Percentiles rank a stretch among this genome's conserved stretches.
Conservation (phyloP, 305 asterid genomes). For the Stenogyne calaminthoides region DNA sequence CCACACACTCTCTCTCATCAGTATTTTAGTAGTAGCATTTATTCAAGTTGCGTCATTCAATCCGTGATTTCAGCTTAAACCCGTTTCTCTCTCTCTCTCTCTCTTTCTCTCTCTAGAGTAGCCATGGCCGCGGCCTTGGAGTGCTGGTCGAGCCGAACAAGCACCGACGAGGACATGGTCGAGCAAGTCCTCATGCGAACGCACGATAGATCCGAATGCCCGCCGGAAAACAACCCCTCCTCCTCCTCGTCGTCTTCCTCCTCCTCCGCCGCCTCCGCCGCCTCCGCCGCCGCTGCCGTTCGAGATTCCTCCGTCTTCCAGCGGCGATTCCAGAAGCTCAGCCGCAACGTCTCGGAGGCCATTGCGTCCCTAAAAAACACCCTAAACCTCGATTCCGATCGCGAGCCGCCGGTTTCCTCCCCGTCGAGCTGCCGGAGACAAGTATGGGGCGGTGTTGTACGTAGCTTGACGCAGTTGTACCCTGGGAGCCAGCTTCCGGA, state of each 20-base stretch:
- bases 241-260: constrained; percentile 47
- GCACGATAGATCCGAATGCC: constrained; percentile 77
- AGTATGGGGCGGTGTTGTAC: constrained; percentile 83
- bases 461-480: constrained; percentile 92
- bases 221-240: constrained; percentile 42
- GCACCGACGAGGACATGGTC: constrained; percentile 86
- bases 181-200: constrained; percentile 91
- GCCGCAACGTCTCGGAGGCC: constrained; percentile 90
- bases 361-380: constrained; percentile 87
- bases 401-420: constrained; percentile 53
- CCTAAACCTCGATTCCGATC: constrained; percentile 66
- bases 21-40: constrained; percentile 2
- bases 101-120: constrained; percentile 10
- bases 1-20: constrained; percentile 11
- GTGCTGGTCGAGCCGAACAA: constrained; percentile 91
- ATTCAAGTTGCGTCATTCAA: neutral
- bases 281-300: constrained; percentile 36
- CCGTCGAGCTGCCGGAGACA: constrained; percentile 66
- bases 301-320: constrained; percentile 81
- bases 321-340: constrained; percentile 73
- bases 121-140: constrained; percentile 92
- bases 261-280: constrained; percentile 29
- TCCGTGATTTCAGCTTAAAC: constrained; percentile 28
- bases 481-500: constrained; percentile 97
- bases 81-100: constrained; percentile 4